phyloP scores from a whole-genome alignment of 1,139 yeast genomes.

The Taiozyma onychis region DNA sequence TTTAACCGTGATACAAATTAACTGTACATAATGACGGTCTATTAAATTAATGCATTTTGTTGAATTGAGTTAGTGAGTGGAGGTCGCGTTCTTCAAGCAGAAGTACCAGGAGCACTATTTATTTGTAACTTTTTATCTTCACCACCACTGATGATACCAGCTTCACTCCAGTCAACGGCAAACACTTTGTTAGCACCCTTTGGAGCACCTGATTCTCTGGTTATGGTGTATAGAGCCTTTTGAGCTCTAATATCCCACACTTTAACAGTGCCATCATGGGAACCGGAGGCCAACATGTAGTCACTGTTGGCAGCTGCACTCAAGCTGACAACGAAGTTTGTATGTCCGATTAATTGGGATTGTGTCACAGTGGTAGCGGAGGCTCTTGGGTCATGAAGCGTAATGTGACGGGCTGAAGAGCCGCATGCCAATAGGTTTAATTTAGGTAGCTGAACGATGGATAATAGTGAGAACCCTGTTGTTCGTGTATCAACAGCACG shows the following conservation, averaged over 20 bases:
- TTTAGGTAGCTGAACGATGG: constrained; percentile 62
- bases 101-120: constrained; percentile 48
- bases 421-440: constrained; percentile 80
- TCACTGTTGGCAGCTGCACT: constrained; percentile 69
- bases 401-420: constrained; percentile 92
- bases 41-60: background rate
- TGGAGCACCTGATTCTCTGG: constrained; percentile 49
- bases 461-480: constrained; percentile 81
- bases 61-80: background rate
- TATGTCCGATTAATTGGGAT: constrained; percentile 79
- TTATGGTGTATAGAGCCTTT: constrained; percentile 78
- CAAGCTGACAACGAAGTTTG: constrained; percentile 81
- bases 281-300: constrained; percentile 80
- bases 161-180: constrained; percentile 76
- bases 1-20: constrained; percentile 5
- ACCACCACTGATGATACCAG: constrained; percentile 89
- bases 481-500: constrained; percentile 82
- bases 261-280: constrained; percentile 93
- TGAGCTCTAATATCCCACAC: constrained; percentile 95
- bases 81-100: background rate
- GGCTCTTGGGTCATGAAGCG: constrained; percentile 84
- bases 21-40: background rate
- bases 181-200: constrained; percentile 59
- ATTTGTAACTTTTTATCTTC: constrained; percentile 90
- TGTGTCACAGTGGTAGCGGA: constrained; percentile 48